Base-by-base conservation (phyloP, 2,329 filamentous ascomycete genomes). In the Clarireedia sp. region DNA sequence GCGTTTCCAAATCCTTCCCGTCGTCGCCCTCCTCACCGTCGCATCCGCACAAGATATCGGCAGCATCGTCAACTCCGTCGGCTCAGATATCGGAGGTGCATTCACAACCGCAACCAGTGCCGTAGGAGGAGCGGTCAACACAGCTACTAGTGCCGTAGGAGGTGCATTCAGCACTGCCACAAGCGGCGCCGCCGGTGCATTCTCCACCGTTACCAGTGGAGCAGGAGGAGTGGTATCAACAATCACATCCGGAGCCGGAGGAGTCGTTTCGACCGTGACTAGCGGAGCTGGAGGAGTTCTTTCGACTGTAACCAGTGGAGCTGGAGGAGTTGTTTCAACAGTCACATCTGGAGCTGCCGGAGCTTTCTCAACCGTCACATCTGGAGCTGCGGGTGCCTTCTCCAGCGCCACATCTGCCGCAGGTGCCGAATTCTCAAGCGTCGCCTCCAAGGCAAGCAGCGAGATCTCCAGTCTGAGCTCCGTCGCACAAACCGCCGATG, bases 1-100 rank as follows among this genome's bases (percentile, higher is more conserved):
- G 54, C 54, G 48, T 51, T 45, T 46, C 33, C 48, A 55, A 55
- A 14, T 51, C 33, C 48, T 55, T 19, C 54, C 48, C 19, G 21
- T 46, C 14, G 26, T 55, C 41, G 48, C 33, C 16, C 54, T 55
- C 48, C 23, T 55, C 16, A 44, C 48, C 16, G 9, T 51, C 23
- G 43, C 38, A 17, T 43, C 17, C 3, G 44, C 47, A 5, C 44
- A 47, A n/a, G 12, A 45, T 38, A 6, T 46, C 2, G 54, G 48
- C 5, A 40, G 33, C n/a, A 9, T 51, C n/a, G 17, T 40, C 41
- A 29, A 33, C 16, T 33, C 41, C 2, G 6, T 55, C 14, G 45
- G 23, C 21, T 52, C 48, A 19, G 54, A 55, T 46, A 12, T 52
- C 4, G 44, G 23, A 2, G 44, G 44, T 14, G 50, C 40, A 5